Conservation (phyloP, 208 protist species). For the Trichomonas gallinae region DNA sequence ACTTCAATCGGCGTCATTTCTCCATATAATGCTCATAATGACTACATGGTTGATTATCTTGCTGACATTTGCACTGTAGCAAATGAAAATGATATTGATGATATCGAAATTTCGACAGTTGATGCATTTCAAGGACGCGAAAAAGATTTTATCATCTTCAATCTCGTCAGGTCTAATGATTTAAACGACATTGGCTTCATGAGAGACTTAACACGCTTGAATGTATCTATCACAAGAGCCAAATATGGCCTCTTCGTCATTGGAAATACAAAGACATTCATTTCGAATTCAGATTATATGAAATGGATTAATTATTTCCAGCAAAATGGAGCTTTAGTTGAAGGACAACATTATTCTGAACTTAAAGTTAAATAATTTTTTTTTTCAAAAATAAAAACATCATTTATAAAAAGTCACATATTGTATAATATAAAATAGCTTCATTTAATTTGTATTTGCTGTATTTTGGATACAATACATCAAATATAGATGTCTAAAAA, state of each 20-base stretch:
- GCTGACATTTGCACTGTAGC: not conserved
- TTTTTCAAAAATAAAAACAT: too few species aligned
- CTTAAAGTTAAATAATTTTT: too few species aligned
- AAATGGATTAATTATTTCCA: not conserved
- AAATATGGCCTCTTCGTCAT: conserved; percentile 34
- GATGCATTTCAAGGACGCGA: conserved; percentile 44
- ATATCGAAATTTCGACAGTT: conserved; percentile 30
- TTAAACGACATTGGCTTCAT: conserved; percentile 59
- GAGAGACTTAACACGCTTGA: conserved; percentile 60
- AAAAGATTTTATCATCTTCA: conserved; percentile 43
- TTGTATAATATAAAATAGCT: too few species aligned
- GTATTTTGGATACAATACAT: too few species aligned
- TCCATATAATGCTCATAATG: not conserved
- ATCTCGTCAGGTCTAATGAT: conserved; percentile 20
- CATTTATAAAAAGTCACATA: too few species aligned
- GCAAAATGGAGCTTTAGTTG: too few species aligned
- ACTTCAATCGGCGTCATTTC: not conserved
- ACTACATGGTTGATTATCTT: not conserved
- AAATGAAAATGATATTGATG: not conserved
- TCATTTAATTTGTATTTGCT: too few species aligned
- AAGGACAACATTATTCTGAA: too few species aligned
- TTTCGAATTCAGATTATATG: not conserved
- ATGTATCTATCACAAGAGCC: conserved; percentile 67
- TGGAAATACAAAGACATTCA: conserved; percentile 32
- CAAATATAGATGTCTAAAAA: too few species aligned